Conservation (phyloP, 805 yeast genomes). For the Tetrapisispora taiwanensis region DNA sequence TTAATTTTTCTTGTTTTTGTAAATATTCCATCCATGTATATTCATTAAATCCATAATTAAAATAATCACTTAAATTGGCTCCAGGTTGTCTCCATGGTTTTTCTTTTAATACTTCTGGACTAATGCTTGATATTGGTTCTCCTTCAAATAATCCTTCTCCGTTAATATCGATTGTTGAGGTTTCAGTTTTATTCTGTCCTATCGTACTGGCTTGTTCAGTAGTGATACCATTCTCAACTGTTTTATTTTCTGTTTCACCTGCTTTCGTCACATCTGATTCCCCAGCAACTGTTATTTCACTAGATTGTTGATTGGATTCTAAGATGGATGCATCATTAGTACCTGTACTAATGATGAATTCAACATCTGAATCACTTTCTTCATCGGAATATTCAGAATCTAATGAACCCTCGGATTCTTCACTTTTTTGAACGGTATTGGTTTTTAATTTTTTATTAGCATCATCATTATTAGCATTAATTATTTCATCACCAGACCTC, state of each 20-base stretch:
- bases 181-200: slow-evolving; percentile 10
- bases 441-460: slow-evolving; percentile 6
- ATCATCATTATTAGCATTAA: slow-evolving; percentile 1
- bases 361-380: slow-evolving; percentile 59
- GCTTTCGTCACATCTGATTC: slow-evolving; percentile 6
- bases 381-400: slow-evolving; percentile 31
- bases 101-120: slow-evolving; percentile 71
- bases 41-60: slow-evolving; percentile 95
- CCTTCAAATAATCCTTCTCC: slow-evolving; percentile 47
- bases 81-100: slow-evolving; percentile 99
- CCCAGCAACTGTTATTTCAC: slow-evolving; percentile 12
- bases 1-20: slow-evolving; percentile 69
- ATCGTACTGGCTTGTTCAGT: slow-evolving; percentile 6
- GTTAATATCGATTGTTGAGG: slow-evolving; percentile 27
- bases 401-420: slow-evolving; percentile 38
- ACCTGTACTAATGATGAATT: slow-evolving; percentile 61
- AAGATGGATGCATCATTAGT: slow-evolving; percentile 18
- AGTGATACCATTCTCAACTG: not conserved
- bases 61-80: slow-evolving; percentile 87
- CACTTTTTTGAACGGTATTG: slow-evolving; percentile 19
- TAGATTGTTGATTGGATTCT: slow-evolving; percentile 15
- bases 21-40: slow-evolving; percentile 92
- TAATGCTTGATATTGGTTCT: slow-evolving; percentile 69
- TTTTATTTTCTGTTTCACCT: slow-evolving; percentile 3
- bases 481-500: slow-evolving; percentile 5